Evolutionary conservation across 2,329 filamentous ascomycete genomes (phyloP).

Genomic region (Leptographium galeiforme): DNA sequence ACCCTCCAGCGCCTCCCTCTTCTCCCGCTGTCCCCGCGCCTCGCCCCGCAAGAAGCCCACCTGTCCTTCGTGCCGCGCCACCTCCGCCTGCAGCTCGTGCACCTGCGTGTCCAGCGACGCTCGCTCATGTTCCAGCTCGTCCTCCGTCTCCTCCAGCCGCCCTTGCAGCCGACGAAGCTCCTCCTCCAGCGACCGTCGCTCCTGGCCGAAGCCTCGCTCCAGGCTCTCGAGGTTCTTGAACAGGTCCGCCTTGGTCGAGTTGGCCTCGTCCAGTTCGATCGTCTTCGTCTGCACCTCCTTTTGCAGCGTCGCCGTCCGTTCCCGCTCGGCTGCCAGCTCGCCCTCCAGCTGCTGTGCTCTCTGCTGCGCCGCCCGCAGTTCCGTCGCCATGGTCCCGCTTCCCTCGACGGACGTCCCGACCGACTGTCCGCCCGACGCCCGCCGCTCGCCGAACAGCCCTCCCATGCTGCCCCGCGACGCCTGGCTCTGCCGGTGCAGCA

Average conservation of each 20-base stretch:
- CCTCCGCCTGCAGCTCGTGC: slow-evolving; percentile 54
- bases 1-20: slow-evolving; percentile 42
- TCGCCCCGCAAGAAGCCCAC: slow-evolving; percentile 51
- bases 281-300: slow-evolving; percentile 48
- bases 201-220: slow-evolving; percentile 74
- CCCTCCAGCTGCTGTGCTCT: not conserved
- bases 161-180: slow-evolving; percentile 67
- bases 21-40: slow-evolving; percentile 43
- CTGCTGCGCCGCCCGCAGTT: slow-evolving; percentile 55
- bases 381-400: slow-evolving; percentile 26
- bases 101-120: slow-evolving; percentile 55
- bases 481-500: slow-evolving; percentile 72
- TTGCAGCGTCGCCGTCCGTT: slow-evolving; percentile 40
- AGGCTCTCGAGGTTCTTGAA: slow-evolving; percentile 89
- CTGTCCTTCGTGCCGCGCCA: slow-evolving; percentile 52
- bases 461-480: slow-evolving; percentile 38
- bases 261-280: slow-evolving; percentile 60
- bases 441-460: slow-evolving; percentile 29
- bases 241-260: slow-evolving; percentile 85
- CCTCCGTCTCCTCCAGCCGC: slow-evolving; percentile 77
- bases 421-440: not conserved
- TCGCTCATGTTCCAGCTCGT: slow-evolving; percentile 81
- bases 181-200: slow-evolving; percentile 68
- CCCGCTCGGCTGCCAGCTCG: not conserved
- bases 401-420: not conserved